phyloP scores from a whole-genome alignment of 345 rosid species.

The Salix purpurea region DNA sequence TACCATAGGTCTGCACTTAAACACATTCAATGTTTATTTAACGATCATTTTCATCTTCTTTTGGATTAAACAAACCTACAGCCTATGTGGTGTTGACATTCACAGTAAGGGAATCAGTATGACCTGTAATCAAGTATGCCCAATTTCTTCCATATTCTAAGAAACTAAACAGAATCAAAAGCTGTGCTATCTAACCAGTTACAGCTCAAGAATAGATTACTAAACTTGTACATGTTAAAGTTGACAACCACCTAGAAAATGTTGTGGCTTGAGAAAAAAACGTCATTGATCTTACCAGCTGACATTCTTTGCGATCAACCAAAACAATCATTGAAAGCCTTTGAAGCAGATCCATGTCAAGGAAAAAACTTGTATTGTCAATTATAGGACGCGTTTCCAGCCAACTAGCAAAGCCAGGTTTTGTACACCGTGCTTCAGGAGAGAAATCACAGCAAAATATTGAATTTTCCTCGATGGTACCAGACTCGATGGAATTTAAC shows the following conservation, averaged over 20 bases:
- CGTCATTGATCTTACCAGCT: slow-evolving; percentile 38
- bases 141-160: no score
- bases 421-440: slow-evolving; percentile 48
- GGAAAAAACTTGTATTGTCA: slow-evolving; percentile 58
- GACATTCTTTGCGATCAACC: slow-evolving; percentile 28
- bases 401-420: slow-evolving; percentile 54
- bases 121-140: no score
- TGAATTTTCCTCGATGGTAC: slow-evolving; percentile 22
- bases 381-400: slow-evolving; percentile 43
- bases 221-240: neutral
- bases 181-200: neutral
- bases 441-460: slow-evolving; percentile 48
- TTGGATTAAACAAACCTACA: no score
- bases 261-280: neutral
- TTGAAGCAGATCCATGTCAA: slow-evolving; percentile 64
- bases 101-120: no score
- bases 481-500: slow-evolving; percentile 23
- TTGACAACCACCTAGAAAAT: neutral
- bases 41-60: no score
- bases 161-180: no score
- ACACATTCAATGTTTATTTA: no score
- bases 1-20: no score
- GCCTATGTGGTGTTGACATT: no score
- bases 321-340: slow-evolving; percentile 41
- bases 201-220: neutral